Evolutionary conservation across 306 rosid species (phyloP).

Genomic region (Canavalia ensiformis): DNA sequence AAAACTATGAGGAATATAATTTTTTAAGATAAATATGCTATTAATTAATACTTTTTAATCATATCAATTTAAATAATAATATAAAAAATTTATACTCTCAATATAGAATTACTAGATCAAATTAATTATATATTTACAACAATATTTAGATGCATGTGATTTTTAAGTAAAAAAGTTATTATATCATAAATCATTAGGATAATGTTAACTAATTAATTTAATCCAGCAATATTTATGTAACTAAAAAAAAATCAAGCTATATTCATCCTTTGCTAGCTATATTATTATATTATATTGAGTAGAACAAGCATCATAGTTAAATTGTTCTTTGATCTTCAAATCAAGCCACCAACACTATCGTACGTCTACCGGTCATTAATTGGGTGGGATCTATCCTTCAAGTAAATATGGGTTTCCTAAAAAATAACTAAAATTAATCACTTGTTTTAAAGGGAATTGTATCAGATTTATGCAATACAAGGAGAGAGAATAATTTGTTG

Average conservation of each 20-base stretch:
- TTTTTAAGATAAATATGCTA: too few relatives aligned
- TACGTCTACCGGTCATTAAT: background rate
- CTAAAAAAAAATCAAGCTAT: background rate
- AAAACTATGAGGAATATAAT: too few relatives aligned
- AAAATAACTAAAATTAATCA: background rate
- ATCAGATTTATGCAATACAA: background rate
- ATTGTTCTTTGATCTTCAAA: constrained; percentile 21
- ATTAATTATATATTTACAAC: too few relatives aligned
- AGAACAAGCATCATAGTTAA: background rate
- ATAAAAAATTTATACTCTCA: too few relatives aligned
- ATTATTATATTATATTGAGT: background rate
- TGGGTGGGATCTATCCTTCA: constrained; percentile 19
- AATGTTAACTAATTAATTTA: background rate
- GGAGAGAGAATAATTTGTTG: background rate
- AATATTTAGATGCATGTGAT: too few relatives aligned
- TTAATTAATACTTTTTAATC: too few relatives aligned
- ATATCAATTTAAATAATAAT: too few relatives aligned
- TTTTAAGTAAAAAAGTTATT: background rate
- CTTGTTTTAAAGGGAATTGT: background rate
- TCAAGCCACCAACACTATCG: background rate
- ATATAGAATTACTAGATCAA: too few relatives aligned
- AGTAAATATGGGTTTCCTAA: too few relatives aligned
- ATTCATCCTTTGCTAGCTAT: background rate
- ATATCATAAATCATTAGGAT: background rate
- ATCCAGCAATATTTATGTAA: background rate